Base-by-base conservation (phyloP, 345 rosid genomes). In the Camelina hispida region DNA sequence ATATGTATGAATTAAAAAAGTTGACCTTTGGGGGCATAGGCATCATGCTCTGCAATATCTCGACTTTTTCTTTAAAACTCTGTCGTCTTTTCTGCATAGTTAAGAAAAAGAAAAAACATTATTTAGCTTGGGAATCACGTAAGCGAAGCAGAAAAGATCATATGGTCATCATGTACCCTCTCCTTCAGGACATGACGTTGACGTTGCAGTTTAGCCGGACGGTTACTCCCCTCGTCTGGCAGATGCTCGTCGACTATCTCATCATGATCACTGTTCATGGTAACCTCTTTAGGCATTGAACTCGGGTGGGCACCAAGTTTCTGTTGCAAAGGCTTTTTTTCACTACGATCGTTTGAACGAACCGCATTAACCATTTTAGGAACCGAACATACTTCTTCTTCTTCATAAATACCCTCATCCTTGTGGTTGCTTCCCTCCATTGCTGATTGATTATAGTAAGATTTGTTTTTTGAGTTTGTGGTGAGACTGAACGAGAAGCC, bases 281-380 rank as follows among this genome's bases (percentile, higher is more conserved):
- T 59, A 38, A 38, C 61, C 8, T 75, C 74, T 11, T 51, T 20
- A 42, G 68, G 63, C 56, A 13, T 20, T 52, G 79, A 28, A 18
- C 44, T 68, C 15, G 70, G 54, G 16, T 17, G 54, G 14, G 38
- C 40, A 40, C 69, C 46, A 48, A 76, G 62, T 34, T 62, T 76
- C 48, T 76, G 70, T 62, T 69, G 71, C 65, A 76, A 62, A 54
- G 80, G 75, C 65, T 55, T 69, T 54, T 54, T 0, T 35, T 76
- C 71, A 44, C 16, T 18, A 44, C 9, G 38, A 44, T 62, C 65
- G 34, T 69, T 51, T 16, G 44, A 18, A 53, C 43, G n/a, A 25
- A 68, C 38, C 9, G 68, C 28, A 50, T 44, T 28, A 62, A 67
- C 0, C 2, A 59, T 30, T 2, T 75, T 54, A 15, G 68, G 50